Evolutionary conservation across 2,329 filamentous ascomycete genomes (phyloP), one percentile per base, ranked within the genome.

Genomic region (Neofusicoccum sp.): DNA sequence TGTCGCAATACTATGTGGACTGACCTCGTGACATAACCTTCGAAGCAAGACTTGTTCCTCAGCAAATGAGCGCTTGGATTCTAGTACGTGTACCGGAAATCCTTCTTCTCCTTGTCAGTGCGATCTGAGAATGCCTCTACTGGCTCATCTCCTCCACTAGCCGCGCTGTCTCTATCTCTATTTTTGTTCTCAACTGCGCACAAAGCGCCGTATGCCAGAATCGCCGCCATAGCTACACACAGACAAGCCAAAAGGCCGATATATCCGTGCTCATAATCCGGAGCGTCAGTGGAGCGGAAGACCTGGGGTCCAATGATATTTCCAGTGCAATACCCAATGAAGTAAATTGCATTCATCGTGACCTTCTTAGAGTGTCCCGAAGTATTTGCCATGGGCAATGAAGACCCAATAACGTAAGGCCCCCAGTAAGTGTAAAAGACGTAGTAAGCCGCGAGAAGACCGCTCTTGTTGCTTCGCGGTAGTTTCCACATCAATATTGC

Each of bases 251-350:
- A 40, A 3, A 66, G 26, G 4, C 61, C 65, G 0, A 24, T 41
- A 16, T 64, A 47, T 26, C 57, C 72, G 12, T 70, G 69, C 1
- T 69, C 73, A 54, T 77, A 77, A 45, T 66, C 71, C 1, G 76
- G 76, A 1, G 75, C 75, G 53, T 78, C 73, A 28, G 70, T 68
- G 9, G 68, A 68, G 14, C 71, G 69, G 61, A 78, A 78, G 0
- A 74, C 76, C 63, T 78, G 76, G 0, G 76, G 76, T 0, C 76
- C 77, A 57, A 78, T 77, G 2, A 78, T 63, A 59, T 78, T 78
- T 3, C 75, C 75, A 1, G 75, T 70, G 5, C 72, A 73, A 60
- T 75, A 79, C 1, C 72, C 76, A 40, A 79, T 72, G 33, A 73
- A 73, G 2, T 75, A 67, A 24, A 76, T 71, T 24, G 73, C 72